Evolutionary conservation across 805 yeast genomes (phyloP).

Genomic region (Starmerella floricola): DNA sequence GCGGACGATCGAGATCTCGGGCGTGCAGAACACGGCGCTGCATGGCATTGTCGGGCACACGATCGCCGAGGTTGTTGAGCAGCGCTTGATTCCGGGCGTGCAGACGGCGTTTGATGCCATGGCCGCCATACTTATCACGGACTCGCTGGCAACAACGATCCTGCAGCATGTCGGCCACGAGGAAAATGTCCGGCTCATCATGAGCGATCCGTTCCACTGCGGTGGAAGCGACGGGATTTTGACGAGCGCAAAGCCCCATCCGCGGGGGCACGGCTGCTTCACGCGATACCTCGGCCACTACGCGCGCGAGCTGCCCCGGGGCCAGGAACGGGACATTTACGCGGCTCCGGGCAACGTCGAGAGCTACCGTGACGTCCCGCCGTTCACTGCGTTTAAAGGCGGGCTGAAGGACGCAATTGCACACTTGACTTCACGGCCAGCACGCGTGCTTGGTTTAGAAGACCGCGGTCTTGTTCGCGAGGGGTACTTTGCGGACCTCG

Average conservation of each 20-base stretch:
- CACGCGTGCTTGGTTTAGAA: constrained; percentile 5
- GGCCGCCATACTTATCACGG: constrained; percentile 9
- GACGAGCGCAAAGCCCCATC: constrained; percentile 15
- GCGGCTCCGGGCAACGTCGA: constrained; percentile 1
- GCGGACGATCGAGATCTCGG: constrained; percentile 16
- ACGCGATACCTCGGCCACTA: constrained; percentile 18
- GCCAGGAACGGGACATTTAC: constrained; percentile 14
- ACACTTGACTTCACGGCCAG: constrained; percentile 15
- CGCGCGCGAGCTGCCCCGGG: constrained; percentile 13
- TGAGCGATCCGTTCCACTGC: constrained; percentile 11
- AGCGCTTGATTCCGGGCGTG: not conserved
- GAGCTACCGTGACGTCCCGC: constrained; percentile 5
- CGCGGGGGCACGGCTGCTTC: constrained; percentile 17
- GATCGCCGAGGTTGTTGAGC: constrained; percentile 3
- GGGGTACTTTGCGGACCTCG: constrained; percentile 12
- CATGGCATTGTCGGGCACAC: constrained; percentile 9
- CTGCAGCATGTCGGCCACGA: constrained; percentile 20
- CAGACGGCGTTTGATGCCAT: constrained; percentile 11
- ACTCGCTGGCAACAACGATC: constrained; percentile 12
- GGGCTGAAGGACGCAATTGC: constrained; percentile 14
- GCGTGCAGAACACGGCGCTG: constrained; percentile 9
- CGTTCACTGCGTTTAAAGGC: constrained; percentile 8
- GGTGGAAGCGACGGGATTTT: constrained; percentile 18
- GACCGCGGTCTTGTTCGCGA: constrained; percentile 10
- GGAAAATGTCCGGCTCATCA: constrained; percentile 14